These are phyloP conservation scores for Rhizoclosmatium globosum DNA, from an alignment of 192 early-diverging fungal species.

Conservation along the genomic window DNA sequence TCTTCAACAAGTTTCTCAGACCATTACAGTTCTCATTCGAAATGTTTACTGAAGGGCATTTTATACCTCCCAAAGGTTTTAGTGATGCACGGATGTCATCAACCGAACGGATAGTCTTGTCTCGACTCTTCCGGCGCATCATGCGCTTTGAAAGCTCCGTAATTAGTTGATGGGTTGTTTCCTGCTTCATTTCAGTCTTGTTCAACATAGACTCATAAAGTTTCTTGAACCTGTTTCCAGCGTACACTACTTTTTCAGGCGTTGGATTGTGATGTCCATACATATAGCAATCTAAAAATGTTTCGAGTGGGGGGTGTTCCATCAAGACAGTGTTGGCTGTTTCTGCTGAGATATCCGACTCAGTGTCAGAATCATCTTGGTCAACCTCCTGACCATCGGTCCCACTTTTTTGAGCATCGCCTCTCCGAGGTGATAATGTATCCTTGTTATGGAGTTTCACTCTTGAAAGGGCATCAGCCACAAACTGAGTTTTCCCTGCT, in stretches of 20 bases:
- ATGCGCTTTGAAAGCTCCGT: neutral
- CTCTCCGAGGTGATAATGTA: neutral
- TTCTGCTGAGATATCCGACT: neutral
- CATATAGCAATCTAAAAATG: neutral
- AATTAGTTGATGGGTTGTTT: neutral
- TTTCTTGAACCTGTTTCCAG: neutral
- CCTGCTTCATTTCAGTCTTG: neutral
- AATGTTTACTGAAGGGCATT: neutral
- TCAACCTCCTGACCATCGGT: neutral
- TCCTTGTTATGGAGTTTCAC: neutral
- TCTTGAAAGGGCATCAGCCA: slow-evolving; percentile 11
- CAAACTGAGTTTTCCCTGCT: slow-evolving; percentile 10
- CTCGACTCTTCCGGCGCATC: neutral
- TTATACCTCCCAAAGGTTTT: too few species aligned
- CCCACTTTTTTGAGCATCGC: neutral
- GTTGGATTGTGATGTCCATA: neutral
- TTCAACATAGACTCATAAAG: neutral
- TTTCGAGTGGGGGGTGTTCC: neutral
- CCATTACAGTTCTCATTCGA: slow-evolving; percentile 15
- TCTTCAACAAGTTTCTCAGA: slow-evolving; percentile 2
- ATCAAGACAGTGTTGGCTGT: neutral
- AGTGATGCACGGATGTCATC: too few species aligned
- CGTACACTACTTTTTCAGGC: neutral
- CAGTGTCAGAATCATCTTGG: neutral
- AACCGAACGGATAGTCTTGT: neutral